Evolutionary conservation across 2,329 filamentous ascomycete genomes (phyloP).

Genomic region (Penicillium sp.): DNA sequence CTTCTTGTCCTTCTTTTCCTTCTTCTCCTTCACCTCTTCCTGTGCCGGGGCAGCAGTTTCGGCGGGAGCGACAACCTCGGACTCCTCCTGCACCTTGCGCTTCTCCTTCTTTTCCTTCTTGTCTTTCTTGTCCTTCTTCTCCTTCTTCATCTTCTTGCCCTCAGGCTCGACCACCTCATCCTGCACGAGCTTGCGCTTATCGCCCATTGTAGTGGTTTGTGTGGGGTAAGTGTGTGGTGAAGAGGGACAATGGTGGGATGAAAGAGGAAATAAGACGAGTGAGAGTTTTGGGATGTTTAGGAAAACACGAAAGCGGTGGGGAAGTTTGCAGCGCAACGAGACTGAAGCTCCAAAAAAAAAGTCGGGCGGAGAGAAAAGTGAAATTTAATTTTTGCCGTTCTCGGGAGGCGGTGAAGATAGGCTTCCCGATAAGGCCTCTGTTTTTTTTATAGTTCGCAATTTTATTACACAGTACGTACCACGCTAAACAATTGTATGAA

Average conservation of each 20-base stretch:
- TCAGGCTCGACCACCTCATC: constrained; percentile 30
- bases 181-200: constrained; percentile 42
- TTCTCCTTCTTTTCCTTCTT: constrained; percentile 22
- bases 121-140: constrained; percentile 26
- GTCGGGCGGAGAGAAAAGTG: constrained; percentile 22
- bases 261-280: neutral
- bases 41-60: constrained; percentile 4
- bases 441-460: constrained; percentile 3
- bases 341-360: constrained; percentile 25
- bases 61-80: neutral
- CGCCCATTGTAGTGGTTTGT: constrained; percentile 29
- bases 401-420: constrained; percentile 24
- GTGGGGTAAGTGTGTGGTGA: neutral
- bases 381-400: constrained; percentile 33
- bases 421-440: neutral
- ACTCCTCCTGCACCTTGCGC: constrained; percentile 11
- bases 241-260: neutral
- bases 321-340: constrained; percentile 3
- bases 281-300: neutral
- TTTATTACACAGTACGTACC: neutral
- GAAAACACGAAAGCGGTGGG: neutral
- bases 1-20: constrained; percentile 13
- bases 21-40: constrained; percentile 20
- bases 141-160: constrained; percentile 36
- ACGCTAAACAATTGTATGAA: neutral